These are phyloP conservation scores for Cicer bijugum DNA, from an alignment of 306 rosid species.

Conservation along the genomic window DNA sequence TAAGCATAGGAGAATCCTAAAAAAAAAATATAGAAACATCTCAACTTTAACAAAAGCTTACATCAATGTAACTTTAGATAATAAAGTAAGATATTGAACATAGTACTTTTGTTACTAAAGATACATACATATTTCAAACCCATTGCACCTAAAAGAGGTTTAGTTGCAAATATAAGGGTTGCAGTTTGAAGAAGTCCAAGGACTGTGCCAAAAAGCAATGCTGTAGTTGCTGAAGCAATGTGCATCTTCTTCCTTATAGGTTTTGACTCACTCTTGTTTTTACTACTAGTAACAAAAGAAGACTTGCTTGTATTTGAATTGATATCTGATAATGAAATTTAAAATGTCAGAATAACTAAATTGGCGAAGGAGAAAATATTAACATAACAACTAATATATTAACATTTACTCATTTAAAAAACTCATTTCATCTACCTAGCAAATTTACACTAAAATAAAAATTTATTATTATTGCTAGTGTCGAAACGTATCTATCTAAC, in stretches of 20 bases:
- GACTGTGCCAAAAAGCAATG: conserved; percentile 78
- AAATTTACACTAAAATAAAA: not conserved
- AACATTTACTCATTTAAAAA: no score
- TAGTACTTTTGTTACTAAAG: not conserved
- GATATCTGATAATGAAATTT: conserved; percentile 48
- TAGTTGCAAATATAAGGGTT: conserved; percentile 71
- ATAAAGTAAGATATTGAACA: conserved; percentile 17
- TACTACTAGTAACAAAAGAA: conserved; percentile 25
- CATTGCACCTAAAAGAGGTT: conserved; percentile 74
- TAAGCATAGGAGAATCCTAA: conserved; percentile 82
- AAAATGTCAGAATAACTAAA: conserved; percentile 29
- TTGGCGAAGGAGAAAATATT: no score
- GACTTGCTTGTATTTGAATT: conserved; percentile 42
- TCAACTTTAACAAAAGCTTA: not conserved
- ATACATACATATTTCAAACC: conserved; percentile 79
- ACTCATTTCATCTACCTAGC: not conserved
- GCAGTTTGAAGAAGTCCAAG: conserved; percentile 85
- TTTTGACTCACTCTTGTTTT: conserved; percentile 46
- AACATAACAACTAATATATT: no score
- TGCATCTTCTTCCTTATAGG: conserved; percentile 54
- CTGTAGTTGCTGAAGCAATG: conserved; percentile 93
- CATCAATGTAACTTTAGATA: not conserved
- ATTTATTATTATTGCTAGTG: not conserved
- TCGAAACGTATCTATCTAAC: no score
- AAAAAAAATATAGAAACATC: not conserved